Conservation (phyloP, 768 basidiomycete species). For the Lentinula raphanica region DNA sequence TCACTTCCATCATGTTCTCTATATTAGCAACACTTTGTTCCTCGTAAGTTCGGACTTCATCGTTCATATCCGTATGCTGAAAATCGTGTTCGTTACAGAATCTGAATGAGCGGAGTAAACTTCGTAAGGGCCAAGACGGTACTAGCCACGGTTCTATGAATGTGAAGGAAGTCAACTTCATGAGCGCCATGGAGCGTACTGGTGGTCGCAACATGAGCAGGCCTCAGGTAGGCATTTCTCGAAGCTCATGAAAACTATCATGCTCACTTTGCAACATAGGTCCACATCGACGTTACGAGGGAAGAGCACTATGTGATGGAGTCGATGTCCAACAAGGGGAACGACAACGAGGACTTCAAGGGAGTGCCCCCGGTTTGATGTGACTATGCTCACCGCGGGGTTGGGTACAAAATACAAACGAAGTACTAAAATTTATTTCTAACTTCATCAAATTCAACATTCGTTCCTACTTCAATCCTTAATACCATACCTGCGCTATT, state of each 20-base stretch:
- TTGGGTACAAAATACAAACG: too few relatives aligned
- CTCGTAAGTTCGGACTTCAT: neutral
- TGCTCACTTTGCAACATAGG: neutral
- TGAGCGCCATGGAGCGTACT: neutral
- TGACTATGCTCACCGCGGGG: too few relatives aligned
- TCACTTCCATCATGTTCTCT: neutral
- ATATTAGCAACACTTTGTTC: neutral
- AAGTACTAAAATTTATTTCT: too few relatives aligned
- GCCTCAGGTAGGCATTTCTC: neutral
- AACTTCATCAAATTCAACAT: too few relatives aligned
- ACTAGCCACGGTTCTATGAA: neutral
- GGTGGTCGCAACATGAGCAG: neutral
- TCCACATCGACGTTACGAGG: neutral
- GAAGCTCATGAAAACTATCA: neutral
- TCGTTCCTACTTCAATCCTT: too few relatives aligned
- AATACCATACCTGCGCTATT: too few relatives aligned
- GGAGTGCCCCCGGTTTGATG: neutral
- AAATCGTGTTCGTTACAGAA: neutral
- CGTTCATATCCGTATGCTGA: neutral
- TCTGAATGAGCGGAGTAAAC: neutral
- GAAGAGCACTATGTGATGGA: neutral
- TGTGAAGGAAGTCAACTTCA: neutral
- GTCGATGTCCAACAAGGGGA: neutral
- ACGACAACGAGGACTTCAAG: neutral
- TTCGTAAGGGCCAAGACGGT: neutral